phyloP scores from a whole-genome alignment of 2,329 filamentous ascomycete genomes.

The Rhexocercosporidium sp. region DNA sequence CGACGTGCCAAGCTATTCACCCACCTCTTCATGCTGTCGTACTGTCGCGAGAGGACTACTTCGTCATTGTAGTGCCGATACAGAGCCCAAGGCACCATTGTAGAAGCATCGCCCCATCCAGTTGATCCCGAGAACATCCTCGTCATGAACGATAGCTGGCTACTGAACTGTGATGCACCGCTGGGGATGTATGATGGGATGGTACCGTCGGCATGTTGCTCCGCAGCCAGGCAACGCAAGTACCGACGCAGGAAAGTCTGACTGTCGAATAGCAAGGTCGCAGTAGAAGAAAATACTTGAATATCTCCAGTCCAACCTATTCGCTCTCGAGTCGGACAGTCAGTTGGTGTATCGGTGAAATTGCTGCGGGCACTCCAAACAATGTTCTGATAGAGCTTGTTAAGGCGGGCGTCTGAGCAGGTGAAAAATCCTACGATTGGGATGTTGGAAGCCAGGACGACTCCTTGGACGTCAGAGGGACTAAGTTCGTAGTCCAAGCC shows the following conservation, averaged over 20 bases:
- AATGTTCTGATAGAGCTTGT: constrained; percentile 52
- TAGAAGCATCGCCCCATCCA: neutral
- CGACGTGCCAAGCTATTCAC: neutral
- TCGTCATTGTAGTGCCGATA: neutral
- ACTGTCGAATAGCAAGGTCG: constrained; percentile 48
- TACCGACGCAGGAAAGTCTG: constrained; percentile 47
- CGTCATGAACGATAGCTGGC: neutral
- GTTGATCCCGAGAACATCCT: neutral
- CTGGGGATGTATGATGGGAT: neutral
- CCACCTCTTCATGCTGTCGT: neutral
- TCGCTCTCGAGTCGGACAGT: constrained; percentile 54
- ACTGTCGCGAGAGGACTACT: neutral
- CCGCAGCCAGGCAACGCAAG: constrained; percentile 46
- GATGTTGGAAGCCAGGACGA: constrained; percentile 34
- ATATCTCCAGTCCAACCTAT: constrained; percentile 55
- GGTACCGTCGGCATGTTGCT: neutral
- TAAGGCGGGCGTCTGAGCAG: constrained; percentile 43
- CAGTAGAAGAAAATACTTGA: constrained; percentile 50
- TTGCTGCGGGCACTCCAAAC: constrained; percentile 54
- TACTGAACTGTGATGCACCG: neutral
- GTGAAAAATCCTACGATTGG: constrained; percentile 31
- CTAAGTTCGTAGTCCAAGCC: constrained; percentile 15
- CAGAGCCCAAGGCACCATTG: neutral
- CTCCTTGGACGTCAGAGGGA: constrained; percentile 24
- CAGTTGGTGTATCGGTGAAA: constrained; percentile 51